Base-by-base conservation (phyloP, 371 early-diverging fungal genomes). In the Mucor piriformis region DNA sequence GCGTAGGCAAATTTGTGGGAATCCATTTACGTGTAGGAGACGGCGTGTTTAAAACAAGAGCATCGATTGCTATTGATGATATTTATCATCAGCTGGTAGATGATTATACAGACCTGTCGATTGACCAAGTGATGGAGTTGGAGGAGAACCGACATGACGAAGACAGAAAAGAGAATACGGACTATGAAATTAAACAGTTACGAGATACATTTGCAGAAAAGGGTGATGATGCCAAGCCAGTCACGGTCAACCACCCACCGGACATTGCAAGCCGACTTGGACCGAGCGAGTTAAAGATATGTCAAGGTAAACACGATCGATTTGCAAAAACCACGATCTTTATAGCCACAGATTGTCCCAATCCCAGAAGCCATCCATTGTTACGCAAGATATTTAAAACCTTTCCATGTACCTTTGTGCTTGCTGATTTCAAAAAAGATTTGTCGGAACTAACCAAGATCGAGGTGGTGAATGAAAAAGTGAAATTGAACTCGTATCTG, bases 341-440 rank as follows among this genome's bases (percentile, higher is more conserved):
- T 44, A 81, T 86, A 40, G 87, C 85, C 0, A 86, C 87, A 1
- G 87, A 86, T 58, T 81, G 80, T 2, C 74, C 81, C 5, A 63
- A 77, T 38, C 85, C 85, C 1, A 61, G 83, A 20, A 59, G 65
- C 12, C 82, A 83, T 54, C 83, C 82, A 1, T 58, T 86, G 27
- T 74, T 86, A 61, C 78, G 69, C 23, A 84, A 84, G 51, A 63
- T 86, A 25, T 83, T 81, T 50, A 70, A 64, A n/a, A 77, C 81
- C 0, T 86, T 86, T 38, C 84, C 87, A 8, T 86, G 87, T 57
- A 74, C 80, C 5, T 83, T 86, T 59, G 73, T 74, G 0, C 61
- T 86, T 43, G 74, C 71, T 34, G 85, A 86, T 65, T 86, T 86
- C 61, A 27, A 61, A 18, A 55, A 74, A 3, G 79, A 76, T 6